These are phyloP conservation scores for Lupinus albus DNA, from an alignment of 306 rosid genomes.

Conservation along the genomic window DNA sequence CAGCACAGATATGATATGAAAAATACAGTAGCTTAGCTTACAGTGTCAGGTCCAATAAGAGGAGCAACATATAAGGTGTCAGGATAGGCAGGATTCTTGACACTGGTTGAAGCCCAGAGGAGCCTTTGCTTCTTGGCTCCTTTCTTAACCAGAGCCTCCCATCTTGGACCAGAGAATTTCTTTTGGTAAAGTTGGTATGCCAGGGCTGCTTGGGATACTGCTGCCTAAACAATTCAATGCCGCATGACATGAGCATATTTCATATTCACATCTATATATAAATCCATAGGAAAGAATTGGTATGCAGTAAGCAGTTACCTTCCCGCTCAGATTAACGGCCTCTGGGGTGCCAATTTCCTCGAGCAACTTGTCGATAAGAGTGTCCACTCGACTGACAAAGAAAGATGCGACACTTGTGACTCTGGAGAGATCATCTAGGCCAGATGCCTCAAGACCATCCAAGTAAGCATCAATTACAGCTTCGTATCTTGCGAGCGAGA, in stretches of 20 bases:
- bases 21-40: conserved; percentile 49
- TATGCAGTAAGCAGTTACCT: conserved; percentile 51
- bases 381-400: conserved; percentile 97
- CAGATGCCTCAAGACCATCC: conserved; percentile 98
- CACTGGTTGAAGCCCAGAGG: too few relatives aligned
- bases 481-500: conserved; percentile 90
- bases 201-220: too few relatives aligned
- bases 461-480: conserved; percentile 96
- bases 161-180: too few relatives aligned
- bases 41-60: conserved; percentile 97
- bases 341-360: conserved; percentile 95
- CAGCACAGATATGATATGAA: conserved; percentile 19
- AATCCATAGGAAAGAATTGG: conserved; percentile 5
- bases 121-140: too few relatives aligned
- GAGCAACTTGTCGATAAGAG: conserved; percentile 85
- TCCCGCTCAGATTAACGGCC: conserved; percentile 95
- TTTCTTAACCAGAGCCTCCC: too few relatives aligned
- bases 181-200: too few relatives aligned
- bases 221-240: conserved; percentile 61
- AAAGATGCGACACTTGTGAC: conserved; percentile 99
- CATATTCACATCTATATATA: conserved; percentile 1
- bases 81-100: too few relatives aligned
- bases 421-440: conserved; percentile 83
- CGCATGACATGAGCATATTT: conserved; percentile 39
- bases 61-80: too few relatives aligned